Evolutionary conservation across 768 basidiomycete species (phyloP), one percentile per base, ranked within the genome.

Genomic region (Rhodosporidiobolus sp.): DNA sequence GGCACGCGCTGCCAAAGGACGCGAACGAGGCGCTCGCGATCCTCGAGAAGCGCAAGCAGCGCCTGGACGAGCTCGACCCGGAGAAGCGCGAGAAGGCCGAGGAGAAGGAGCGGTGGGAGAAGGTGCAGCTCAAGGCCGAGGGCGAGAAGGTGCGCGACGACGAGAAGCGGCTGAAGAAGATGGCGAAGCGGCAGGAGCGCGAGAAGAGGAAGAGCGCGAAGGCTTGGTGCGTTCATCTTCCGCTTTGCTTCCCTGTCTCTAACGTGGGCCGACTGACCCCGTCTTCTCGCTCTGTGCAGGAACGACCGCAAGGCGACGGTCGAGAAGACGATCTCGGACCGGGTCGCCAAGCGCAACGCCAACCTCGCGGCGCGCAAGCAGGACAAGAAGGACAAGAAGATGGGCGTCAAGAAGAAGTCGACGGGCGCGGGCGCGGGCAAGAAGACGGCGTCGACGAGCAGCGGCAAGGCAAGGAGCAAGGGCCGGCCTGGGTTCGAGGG

Each of bases 141-240:
- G 96, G 96, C 4, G 88, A 89, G 59, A 99, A 97, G 81, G 88
- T 99, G 43, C 86, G 86, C 60, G 96, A 98, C 77, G 91, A 94
- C 76, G 92, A 92, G 79, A 80, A 76, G 1, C 83, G 89, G 56
- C 81, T 99, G 78, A 97, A 95, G 84, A 97, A 96, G 83, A 93
- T 93, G 53, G 88, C 87, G 14, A 98, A 96, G 84, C 84, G 91
- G 80, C 89, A 91, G 74, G 95, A 96, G 82, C 94, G 95, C 81
- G 88, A 88, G 77, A 97, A 97, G 80, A 78, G 71, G 32, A 94
- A 91, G 83, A 88, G 88, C 70, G 91, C 90, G 80, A 90, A 89
- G 78, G 85, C 86, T 55, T 98, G 95, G 94, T 94, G 20, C 52
- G 78, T 58, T 35, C 45, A 64, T 55, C 68, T n/a, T 35, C 14